Evolutionary conservation across 1,139 yeast species (phyloP), one percentile per base, ranked within the genome.

Genomic region (Blastobotrys indianensis): DNA sequence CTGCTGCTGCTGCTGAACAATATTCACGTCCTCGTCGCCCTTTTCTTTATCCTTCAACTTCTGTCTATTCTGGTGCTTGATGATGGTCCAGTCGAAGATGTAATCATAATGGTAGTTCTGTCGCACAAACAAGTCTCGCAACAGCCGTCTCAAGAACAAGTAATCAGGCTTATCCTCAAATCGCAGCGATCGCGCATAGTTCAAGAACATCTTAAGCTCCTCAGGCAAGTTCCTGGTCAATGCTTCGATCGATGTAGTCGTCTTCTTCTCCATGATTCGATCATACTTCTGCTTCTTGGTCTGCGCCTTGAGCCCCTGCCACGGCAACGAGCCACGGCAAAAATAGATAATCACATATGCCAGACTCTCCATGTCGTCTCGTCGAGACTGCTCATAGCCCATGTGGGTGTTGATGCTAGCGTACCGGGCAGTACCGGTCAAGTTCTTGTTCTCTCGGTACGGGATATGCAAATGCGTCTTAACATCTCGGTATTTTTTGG

Each of bases 271-370:
- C 87, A 90, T 83, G 61, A 92, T 92, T 53, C 97, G 78, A 67
- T 90, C 97, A 68, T 92, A 92, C 69, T 92, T 92, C 67, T 92
- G 97, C 68, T 95, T 83, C 72, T 92, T 92, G 13, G 97, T 88
- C 39, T 92, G 94, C 31, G 98, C 98, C 66, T 88, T 88, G 60
- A 92, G 78, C 11, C 98, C 98, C 70, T 92, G 98, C 98, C 98
- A 92, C 45, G 98, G 98, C 62, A 92, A 74, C 17, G 94, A 85
- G 35, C 98, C 98, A 53, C 96, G 80, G 66, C 95, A 82, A 65
- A 92, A 92, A 69, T 92, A 92, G 60, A 92, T 87, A 62, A 92
- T 79, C 38, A 92, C 97, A 65, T 92, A 92, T 36, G 97, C 97
- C 66, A 92, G 76, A 55, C 94, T 82, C 69, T 92, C 98, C 69